Evolutionary conservation across 108 stramenopile species (phyloP), one percentile per base, ranked within the genome.

Genomic region (Pseudonitzschia pungens): DNA sequence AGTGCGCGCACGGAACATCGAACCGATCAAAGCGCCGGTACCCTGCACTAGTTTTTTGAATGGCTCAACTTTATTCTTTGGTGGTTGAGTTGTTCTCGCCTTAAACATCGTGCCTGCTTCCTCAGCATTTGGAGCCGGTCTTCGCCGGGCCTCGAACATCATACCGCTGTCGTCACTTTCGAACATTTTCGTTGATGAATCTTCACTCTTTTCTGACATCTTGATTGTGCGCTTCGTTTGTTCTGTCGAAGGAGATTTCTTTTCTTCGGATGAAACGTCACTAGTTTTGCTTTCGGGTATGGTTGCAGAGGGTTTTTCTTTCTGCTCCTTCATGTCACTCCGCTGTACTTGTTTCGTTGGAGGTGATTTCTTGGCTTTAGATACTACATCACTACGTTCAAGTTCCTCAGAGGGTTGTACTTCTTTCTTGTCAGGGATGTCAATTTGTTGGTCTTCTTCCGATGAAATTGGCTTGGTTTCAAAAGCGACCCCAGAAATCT

Each of bases 131-230:
- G 54, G 24, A 22, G 22, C 24, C 54, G 54, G 24, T 26, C 26
- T 55, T 55, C 32, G 29, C n/a, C 60, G 33, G 6, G 32, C 60
- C 29, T 62, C 60, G 36, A 62, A 62, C 36, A 40, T 40, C 60
- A 62, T 62, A 40, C 60, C 60, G 29, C 29, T 41, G n/a, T 41
- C 20, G n/a, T 62, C 60, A n/a, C 60, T 41, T 62, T 33, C 33
- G 32, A 62, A 62, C 9, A 62, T 14, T 41, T 42, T 62, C 60
- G 60, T 40, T 33, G 60, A 16, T 0, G 60, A 33, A 31, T 2
- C 22, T 62, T 42, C 60, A 11, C 31, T 62, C 36, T 62, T 62
- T 41, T 36, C 60, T 14, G 60, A 10, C 60, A 62, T 62, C 32
- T 62, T 62, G 21, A 62, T 33, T n/a, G 31, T 33, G 8, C 60